Base-by-base conservation (phyloP, 495 filamentous ascomycete genomes). In the Penicillium cosmopolitanum region DNA sequence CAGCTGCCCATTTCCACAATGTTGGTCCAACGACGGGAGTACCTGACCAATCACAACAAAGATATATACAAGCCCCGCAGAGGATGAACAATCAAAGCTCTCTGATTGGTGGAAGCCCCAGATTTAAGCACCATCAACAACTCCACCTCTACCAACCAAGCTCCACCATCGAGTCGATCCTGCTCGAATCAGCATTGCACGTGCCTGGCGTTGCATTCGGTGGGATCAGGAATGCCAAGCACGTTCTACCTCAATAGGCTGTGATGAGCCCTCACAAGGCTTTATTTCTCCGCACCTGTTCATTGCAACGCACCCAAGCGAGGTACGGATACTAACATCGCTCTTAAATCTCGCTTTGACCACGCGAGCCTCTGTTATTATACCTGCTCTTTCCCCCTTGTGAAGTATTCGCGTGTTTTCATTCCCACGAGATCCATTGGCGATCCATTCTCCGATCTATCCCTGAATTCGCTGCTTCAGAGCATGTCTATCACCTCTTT, bases 161-260 rank as follows among this genome's bases (percentile, higher is more conserved):
- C 11, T 35, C 62, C 62, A 67, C 56, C 31, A n/a, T 31, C 13
- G 13, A 53, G 36, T 42, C 28, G 59, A 50, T 58, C 50, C 31
- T 56, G 56, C 53, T 51, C 70, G 56, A 75, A 74, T 73, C 70
- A 76, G 65, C 47, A 40, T 43, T 55, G 66, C 73, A 77, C 73
- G 75, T 76, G 75, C 66, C 67, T 66, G 65, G 18, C 51, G 60
- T 61, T 60, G 51, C 60, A 58, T 58, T 53, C 43, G 34, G 31
- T 42, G 23, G 50, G 48, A 53, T 57, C 52, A 44, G 50, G 34
- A 23, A 34, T 33, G 55, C 61, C 64, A 69, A 63, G 73, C 75
- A 78, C 75, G 75, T 76, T 75, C 60, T 61, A 21, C 58, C 67
- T 70, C 60, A 40, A 75, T 71, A 73, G 75, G 71, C 65, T 68